Evolutionary conservation across 2,329 filamentous ascomycete species (phyloP).

Genomic region (Xylaria arbuscula): DNA sequence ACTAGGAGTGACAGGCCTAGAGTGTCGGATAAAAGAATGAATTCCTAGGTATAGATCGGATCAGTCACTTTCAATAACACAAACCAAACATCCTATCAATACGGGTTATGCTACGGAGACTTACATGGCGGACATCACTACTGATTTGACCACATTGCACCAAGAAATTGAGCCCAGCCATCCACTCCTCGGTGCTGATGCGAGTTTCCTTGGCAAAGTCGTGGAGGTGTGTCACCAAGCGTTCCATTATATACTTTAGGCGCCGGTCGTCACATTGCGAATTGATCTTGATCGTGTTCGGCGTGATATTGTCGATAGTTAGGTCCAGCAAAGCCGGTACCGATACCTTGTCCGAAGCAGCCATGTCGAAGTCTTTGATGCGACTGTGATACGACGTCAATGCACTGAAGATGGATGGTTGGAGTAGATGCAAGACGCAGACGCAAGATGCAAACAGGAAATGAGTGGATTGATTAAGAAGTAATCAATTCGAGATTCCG

Average conservation of each 20-base stretch:
- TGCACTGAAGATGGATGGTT: conserved; percentile 5
- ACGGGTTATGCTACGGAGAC: conserved; percentile 39
- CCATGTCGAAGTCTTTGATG: conserved; percentile 39
- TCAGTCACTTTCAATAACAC: conserved; percentile 26
- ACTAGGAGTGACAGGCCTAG: conserved; percentile 83
- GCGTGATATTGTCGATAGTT: conserved; percentile 83
- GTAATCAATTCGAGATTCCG: background rate
- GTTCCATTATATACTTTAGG: conserved; percentile 77
- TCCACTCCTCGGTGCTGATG: conserved; percentile 82
- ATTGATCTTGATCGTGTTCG: conserved; percentile 80
- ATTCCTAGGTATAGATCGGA: conserved; percentile 64
- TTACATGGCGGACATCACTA: conserved; percentile 76
- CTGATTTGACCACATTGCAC: conserved; percentile 79
- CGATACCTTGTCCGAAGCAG: conserved; percentile 38
- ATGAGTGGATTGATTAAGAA: conserved; percentile 5
- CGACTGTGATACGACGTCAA: background rate
- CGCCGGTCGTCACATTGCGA: conserved; percentile 73
- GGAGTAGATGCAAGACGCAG: conserved; percentile 6
- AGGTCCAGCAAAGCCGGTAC: conserved; percentile 72
- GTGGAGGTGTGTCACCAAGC: conserved; percentile 80
- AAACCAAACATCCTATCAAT: background rate
- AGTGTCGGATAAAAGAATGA: conserved; percentile 84
- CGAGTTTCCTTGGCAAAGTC: conserved; percentile 84
- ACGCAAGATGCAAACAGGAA: background rate
- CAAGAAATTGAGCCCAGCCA: conserved; percentile 77